Evolutionary conservation across 331 rosid genomes (phyloP).

Genomic region (Cydonia oblonga): DNA sequence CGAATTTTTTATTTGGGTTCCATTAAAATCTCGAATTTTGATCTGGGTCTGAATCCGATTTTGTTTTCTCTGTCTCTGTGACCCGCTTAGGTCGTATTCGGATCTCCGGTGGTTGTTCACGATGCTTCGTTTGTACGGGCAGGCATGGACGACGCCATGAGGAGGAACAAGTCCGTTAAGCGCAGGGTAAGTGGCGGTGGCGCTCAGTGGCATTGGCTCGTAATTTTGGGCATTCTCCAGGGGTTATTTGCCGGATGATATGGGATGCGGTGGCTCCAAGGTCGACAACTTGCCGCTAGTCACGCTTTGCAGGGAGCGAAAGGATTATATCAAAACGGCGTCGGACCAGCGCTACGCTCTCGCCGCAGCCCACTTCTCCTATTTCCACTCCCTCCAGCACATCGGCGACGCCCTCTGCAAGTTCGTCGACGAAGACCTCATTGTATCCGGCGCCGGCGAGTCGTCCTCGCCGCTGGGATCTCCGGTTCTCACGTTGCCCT

Average conservation of each 20-base stretch:
- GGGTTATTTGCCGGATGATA: slow-evolving; percentile 20
- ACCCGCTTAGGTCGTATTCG: slow-evolving; percentile 12
- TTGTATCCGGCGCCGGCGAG: slow-evolving; percentile 24
- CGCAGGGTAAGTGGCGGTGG: not conserved
- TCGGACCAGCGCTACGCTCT: slow-evolving; percentile 72
- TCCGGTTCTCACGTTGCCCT: slow-evolving; percentile 85
- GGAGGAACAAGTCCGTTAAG: not conserved
- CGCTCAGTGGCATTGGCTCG: not conserved
- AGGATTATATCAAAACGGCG: slow-evolving; percentile 58
- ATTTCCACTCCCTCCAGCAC: slow-evolving; percentile 66
- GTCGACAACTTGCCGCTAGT: slow-evolving; percentile 76
- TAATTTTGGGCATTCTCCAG: slow-evolving; percentile 6
- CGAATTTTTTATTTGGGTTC: not conserved
- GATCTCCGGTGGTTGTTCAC: slow-evolving; percentile 23
- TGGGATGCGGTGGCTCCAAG: slow-evolving; percentile 95
- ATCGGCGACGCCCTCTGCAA: slow-evolving; percentile 70
- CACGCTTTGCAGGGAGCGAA: slow-evolving; percentile 65
- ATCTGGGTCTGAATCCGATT: slow-evolving; percentile 1
- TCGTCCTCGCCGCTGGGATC: slow-evolving; percentile 42
- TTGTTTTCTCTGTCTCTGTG: slow-evolving; percentile 8
- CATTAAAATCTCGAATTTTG: not conserved
- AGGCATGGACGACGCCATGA: slow-evolving; percentile 29
- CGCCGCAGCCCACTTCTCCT: slow-evolving; percentile 80
- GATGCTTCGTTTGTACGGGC: slow-evolving; percentile 37
- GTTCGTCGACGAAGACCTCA: slow-evolving; percentile 74